Evolutionary conservation across 306 rosid genomes (phyloP).

Genomic region (Prunus kanzakura): DNA sequence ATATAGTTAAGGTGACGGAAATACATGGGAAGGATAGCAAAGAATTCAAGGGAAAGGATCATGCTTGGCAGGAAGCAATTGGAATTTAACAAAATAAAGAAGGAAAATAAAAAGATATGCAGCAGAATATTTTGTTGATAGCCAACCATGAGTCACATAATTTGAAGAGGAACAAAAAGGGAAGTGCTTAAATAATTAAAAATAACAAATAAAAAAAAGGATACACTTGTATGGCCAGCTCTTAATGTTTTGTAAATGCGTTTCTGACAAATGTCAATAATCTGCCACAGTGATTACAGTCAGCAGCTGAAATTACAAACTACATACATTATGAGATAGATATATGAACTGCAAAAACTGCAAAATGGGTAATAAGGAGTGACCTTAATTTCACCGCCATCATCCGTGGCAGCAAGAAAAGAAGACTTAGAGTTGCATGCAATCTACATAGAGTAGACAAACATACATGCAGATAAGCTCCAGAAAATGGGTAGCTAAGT

Average conservation of each 20-base stretch:
- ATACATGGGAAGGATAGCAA: conserved; percentile 1
- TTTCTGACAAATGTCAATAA: conserved; percentile 76
- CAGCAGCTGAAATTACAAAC: conserved; percentile 20
- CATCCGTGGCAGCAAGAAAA: conserved; percentile 95
- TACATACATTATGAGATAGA: neutral
- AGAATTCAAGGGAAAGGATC: conserved; percentile 12
- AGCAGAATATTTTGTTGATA: conserved; percentile 3
- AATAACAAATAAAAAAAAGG: conserved; percentile 22
- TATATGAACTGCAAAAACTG: neutral
- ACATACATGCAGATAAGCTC: neutral
- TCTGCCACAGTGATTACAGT: conserved; percentile 55
- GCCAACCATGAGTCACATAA: conserved; percentile 13
- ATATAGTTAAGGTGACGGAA: conserved; percentile 50
- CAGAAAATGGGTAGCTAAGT: neutral
- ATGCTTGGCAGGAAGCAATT: neutral
- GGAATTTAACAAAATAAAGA: neutral
- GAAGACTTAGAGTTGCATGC: conserved; percentile 67
- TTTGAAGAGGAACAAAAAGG: conserved; percentile 15
- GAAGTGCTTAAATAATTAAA: conserved; percentile 4
- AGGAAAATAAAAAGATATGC: neutral
- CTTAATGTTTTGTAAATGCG: conserved; percentile 83
- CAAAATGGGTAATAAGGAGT: neutral
- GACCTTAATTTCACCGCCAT: conserved; percentile 91
- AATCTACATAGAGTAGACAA: conserved; percentile 47
- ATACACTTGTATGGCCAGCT: conserved; percentile 88